Evolutionary conservation across 2,329 filamentous ascomycete genomes (phyloP).

Genomic region (Aspergillus terreus): DNA sequence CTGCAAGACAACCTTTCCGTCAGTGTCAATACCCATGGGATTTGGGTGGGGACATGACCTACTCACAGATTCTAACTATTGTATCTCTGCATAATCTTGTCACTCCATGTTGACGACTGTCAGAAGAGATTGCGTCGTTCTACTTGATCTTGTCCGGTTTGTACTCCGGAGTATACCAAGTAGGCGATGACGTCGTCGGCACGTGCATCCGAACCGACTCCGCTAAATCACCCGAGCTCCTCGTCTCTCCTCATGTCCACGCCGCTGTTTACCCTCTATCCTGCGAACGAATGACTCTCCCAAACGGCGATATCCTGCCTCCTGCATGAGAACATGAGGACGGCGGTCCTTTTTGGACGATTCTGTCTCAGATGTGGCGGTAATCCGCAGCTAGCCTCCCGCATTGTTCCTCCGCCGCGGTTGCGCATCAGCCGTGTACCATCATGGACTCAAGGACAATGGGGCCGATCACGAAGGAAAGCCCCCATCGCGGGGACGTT

Average conservation of each 20-base stretch:
- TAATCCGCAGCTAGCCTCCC: conserved; percentile 30
- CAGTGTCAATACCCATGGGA: too few relatives aligned
- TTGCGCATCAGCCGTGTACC: conserved; percentile 22
- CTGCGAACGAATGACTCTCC: conserved; percentile 2
- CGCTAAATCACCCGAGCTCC: background rate
- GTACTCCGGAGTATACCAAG: background rate
- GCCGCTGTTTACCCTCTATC: background rate
- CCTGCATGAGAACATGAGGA: conserved; percentile 45
- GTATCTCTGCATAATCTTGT: too few relatives aligned
- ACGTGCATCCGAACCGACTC: conserved; percentile 10
- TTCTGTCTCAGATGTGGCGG: conserved; percentile 46
- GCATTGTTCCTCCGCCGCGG: conserved; percentile 25
- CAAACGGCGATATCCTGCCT: conserved; percentile 3
- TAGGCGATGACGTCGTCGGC: conserved; percentile 13
- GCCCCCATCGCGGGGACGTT: conserved; percentile 26
- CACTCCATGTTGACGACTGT: too few relatives aligned
- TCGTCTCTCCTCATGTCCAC: background rate
- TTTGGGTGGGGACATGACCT: too few relatives aligned
- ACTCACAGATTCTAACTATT: too few relatives aligned
- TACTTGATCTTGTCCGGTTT: background rate
- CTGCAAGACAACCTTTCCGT: too few relatives aligned
- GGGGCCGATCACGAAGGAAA: conserved; percentile 17
- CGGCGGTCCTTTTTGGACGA: conserved; percentile 47
- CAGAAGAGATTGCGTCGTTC: too few relatives aligned
- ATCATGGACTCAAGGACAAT: conserved; percentile 22